Percentiles rank a stretch among this genome's conserved stretches.
These are phyloP conservation scores for Colletotrichum lindemuthianum DNA, from an alignment of 2,329 filamentous ascomycete species.

Conservation along the genomic window DNA sequence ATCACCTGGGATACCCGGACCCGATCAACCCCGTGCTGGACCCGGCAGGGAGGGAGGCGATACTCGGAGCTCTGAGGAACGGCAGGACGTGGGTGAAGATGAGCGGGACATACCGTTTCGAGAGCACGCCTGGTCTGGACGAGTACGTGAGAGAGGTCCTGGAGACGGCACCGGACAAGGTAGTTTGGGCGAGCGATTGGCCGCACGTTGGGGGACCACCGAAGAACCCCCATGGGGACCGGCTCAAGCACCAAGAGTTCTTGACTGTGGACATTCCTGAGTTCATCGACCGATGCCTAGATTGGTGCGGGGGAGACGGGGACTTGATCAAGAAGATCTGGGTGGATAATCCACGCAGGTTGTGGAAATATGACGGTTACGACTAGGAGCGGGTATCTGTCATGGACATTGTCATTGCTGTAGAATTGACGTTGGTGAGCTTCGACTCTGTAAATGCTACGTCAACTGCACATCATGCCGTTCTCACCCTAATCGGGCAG, in stretches of 20 bases:
- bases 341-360: slow-evolving; percentile 8
- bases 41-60: slow-evolving; percentile 6
- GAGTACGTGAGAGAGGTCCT: slow-evolving; percentile 10
- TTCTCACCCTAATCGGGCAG: no score
- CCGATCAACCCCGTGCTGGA: slow-evolving; percentile 5
- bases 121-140: slow-evolving; percentile 4
- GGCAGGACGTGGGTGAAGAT: slow-evolving; percentile 11
- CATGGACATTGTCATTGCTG: no score
- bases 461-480: no score
- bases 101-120: slow-evolving; percentile 14
- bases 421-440: no score
- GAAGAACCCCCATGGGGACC: slow-evolving; percentile 3
- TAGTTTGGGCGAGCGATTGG: slow-evolving; percentile 30
- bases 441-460: no score
- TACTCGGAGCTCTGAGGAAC: neutral
- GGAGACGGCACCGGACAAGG: slow-evolving; percentile 17
- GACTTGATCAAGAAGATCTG: slow-evolving; percentile 1
- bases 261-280: slow-evolving; percentile 7
- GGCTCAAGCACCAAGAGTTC: slow-evolving; percentile 13
- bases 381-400: neutral
- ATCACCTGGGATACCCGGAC: slow-evolving; percentile 14
- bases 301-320: slow-evolving; percentile 11
- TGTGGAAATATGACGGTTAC: slow-evolving; percentile 5
- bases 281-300: slow-evolving; percentile 9
- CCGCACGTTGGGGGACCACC: slow-evolving; percentile 19